Conservation (phyloP, 768 basidiomycete species). For the Hericium alpestre region DNA sequence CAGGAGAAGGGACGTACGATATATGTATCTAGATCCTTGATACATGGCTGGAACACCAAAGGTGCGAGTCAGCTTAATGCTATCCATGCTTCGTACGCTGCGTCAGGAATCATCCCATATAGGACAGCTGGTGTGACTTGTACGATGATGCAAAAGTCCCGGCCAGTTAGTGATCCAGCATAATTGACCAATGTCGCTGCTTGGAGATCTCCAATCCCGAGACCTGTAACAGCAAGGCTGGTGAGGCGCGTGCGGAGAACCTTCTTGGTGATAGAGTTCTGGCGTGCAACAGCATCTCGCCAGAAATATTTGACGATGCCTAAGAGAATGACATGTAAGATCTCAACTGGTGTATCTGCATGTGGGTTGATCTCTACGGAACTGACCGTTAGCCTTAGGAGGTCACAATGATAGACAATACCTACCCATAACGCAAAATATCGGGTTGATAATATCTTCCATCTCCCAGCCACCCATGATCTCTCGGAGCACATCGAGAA, state of each 20-base stretch:
- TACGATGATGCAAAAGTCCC: background rate
- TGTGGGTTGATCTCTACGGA: background rate
- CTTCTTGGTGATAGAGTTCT: background rate
- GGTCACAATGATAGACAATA: too few species aligned
- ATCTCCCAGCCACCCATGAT: background rate
- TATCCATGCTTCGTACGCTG: background rate
- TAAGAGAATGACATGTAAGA: background rate
- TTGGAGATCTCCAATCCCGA: background rate
- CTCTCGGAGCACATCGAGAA: background rate
- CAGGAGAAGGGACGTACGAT: too few species aligned
- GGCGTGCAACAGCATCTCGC: background rate
- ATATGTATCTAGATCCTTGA: too few species aligned
- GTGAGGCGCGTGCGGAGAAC: background rate
- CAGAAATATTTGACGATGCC: background rate
- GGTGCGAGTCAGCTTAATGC: constrained; percentile 10
- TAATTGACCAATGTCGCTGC: background rate
- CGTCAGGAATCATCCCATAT: background rate
- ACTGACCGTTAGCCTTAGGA: background rate
- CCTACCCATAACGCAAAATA: background rate
- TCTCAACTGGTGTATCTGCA: background rate
- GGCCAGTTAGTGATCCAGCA: background rate
- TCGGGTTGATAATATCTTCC: background rate
- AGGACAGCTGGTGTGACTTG: background rate
- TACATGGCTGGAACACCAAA: constrained; percentile 8
- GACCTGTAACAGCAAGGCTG: background rate